Percentiles rank a stretch among this genome's conserved stretches.
phyloP scores from a whole-genome alignment of 352 stramenopile genomes.

The Phytophthora brassicae region DNA sequence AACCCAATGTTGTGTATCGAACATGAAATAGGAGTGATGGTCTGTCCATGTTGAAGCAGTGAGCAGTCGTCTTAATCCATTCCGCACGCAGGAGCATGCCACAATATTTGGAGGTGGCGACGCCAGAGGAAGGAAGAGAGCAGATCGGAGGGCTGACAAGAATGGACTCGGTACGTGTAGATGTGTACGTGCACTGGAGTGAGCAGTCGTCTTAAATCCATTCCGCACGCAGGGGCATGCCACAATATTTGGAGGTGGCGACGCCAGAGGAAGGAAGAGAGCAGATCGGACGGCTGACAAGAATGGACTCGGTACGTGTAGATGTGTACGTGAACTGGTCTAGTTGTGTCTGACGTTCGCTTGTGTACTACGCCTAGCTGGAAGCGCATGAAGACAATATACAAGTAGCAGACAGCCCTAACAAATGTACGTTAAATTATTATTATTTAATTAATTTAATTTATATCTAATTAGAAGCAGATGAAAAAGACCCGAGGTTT shows the following conservation, averaged over 20 bases:
- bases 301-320: conserved; percentile 1
- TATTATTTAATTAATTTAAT: neutral
- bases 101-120: conserved; percentile 33
- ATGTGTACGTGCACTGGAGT: neutral
- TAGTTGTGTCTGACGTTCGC: too few species aligned
- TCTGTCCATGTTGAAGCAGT: conserved; percentile 14
- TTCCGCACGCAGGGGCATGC: conserved; percentile 16
- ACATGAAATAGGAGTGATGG: conserved; percentile 22
- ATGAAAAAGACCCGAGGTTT: conserved; percentile 18
- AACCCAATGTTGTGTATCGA: conserved; percentile 4
- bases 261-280: conserved; percentile 16
- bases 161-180: conserved; percentile 1
- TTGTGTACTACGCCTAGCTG: too few species aligned
- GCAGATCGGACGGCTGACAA: neutral
- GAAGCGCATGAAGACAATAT: conserved; percentile 16
- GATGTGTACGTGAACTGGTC: neutral
- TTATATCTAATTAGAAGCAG: neutral
- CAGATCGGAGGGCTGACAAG: neutral
- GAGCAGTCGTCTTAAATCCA: conserved; percentile 6
- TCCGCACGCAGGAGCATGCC: conserved; percentile 17
- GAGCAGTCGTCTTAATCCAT: conserved; percentile 5
- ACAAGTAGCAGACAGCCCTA: conserved; percentile 18
- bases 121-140: conserved; percentile 7
- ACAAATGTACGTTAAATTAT: conserved; percentile 15
- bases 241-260: conserved; percentile 29